phyloP scores from a whole-genome alignment of 257 asterid species.

The Verbena officinalis region DNA sequence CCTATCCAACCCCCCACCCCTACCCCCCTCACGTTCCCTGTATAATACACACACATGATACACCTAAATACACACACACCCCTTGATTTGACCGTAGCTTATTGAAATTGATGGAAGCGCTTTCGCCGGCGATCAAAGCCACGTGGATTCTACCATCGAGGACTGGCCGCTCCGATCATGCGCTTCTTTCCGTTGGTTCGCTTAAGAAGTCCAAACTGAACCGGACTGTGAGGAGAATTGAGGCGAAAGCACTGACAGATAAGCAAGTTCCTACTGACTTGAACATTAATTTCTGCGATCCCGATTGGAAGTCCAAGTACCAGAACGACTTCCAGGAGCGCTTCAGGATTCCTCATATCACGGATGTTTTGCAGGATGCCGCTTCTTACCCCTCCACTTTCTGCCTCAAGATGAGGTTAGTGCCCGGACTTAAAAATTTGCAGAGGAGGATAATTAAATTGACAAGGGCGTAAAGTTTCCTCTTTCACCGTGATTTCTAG shows the following conservation, averaged over 20 bases:
- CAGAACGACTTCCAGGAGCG: conserved; percentile 70
- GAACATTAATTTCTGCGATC: conserved; percentile 66
- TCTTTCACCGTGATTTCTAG: background rate
- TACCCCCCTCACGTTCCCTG: background rate
- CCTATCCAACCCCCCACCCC: no score
- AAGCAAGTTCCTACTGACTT: conserved; percentile 24
- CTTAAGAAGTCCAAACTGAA: conserved; percentile 6
- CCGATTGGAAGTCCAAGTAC: conserved; percentile 74
- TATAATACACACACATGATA: background rate
- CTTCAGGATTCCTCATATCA: conserved; percentile 70
- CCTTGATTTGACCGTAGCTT: background rate
- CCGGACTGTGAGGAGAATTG: conserved; percentile 27
- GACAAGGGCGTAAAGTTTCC: background rate
- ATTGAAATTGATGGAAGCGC: conserved; percentile 47
- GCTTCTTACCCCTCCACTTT: conserved; percentile 81
- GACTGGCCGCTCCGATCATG: conserved; percentile 32
- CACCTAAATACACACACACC: background rate
- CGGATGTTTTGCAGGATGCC: conserved; percentile 58
- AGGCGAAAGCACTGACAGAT: conserved; percentile 37
- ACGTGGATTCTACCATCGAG: conserved; percentile 32
- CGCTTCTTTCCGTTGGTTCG: conserved; percentile 16
- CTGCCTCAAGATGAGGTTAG: conserved; percentile 79
- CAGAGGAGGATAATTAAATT: background rate
- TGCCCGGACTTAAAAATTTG: background rate
- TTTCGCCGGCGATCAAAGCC: conserved; percentile 59